A percentile compares a stretch with the other conserved stretches of the same genome.
Evolutionary conservation across 2,329 filamentous ascomycete species (phyloP).

Genomic region (Sporothrix euskadiensis): DNA sequence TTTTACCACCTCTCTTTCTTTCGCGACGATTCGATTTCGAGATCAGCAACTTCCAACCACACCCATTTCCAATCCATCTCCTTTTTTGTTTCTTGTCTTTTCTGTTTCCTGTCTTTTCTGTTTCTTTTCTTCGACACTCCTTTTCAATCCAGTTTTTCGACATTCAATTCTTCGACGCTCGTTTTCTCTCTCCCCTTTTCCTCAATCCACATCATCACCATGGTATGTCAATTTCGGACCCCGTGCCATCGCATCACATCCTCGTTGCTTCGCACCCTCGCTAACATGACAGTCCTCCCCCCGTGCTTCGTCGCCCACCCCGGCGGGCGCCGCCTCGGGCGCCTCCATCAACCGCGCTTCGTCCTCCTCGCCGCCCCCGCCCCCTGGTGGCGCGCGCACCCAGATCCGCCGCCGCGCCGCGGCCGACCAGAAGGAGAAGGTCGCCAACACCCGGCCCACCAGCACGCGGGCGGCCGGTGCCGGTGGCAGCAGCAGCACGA

Average conservation of each 20-base stretch:
- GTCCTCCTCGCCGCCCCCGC: conserved; percentile 82
- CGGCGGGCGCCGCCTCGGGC: conserved; percentile 62
- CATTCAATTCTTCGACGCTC: background rate
- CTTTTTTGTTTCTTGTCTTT: background rate
- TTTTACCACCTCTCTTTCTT: background rate
- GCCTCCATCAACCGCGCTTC: conserved; percentile 70
- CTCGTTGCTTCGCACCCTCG: background rate
- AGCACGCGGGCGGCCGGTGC: conserved; percentile 92
- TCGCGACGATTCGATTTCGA: conserved; percentile 5
- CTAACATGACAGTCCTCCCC: conserved; percentile 53
- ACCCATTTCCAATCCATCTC: background rate
- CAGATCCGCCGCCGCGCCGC: conserved; percentile 87
- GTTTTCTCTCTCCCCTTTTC: background rate
- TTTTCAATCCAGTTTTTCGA: background rate
- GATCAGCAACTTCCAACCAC: background rate
- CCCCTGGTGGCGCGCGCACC: conserved; percentile 77
- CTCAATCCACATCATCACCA: background rate
- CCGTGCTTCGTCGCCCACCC: conserved; percentile 55
- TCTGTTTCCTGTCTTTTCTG: background rate
- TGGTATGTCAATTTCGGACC: background rate
- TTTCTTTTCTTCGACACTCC: conserved; percentile 12
- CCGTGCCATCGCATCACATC: background rate
- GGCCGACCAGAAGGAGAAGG: conserved; percentile 95
- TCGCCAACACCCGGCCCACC: conserved; percentile 87
- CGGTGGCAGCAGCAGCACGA: conserved; percentile 94